Base-by-base conservation (phyloP, 768 basidiomycete species). In the Leccinum boreale region DNA sequence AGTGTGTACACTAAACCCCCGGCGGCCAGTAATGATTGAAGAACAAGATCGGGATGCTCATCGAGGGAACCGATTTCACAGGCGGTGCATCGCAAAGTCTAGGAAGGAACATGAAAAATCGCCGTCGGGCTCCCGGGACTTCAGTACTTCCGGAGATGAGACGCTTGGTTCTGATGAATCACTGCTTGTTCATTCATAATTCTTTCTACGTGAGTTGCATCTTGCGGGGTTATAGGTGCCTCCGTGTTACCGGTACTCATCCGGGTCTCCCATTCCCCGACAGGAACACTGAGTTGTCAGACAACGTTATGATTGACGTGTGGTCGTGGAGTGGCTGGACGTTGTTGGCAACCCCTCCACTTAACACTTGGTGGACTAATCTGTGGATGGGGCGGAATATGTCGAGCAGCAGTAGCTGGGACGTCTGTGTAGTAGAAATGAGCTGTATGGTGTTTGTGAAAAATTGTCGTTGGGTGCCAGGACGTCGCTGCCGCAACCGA, bases 21-120 rank as follows among this genome's bases (percentile, higher is more conserved):
- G 78, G 21, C 76, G 78, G 24, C 91, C 91, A 0, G 70, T 83
- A 14, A 81, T 89, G 77, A 81, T 93, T 72, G 81, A 90, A 50
- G 79, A 77, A 9, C 56, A 58, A 10, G 70, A 79, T 50, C 87
- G 88, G 85, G 74, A 78, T 2, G 71, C 70, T 1, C 91, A 93
- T 67, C 69, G 75, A 33, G 73, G 72, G n/a, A 84, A 83, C 7
- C 81, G 82, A 17, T 49, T 69, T 10, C 90, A 92, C 67, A 78
- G 77, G 62, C 74, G 78, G n/a, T 70, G 81, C 42, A 73, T 74
- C 14, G 70, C 69, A 1, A 77, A 74, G 60, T 60, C 67, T 24
- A 58, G 42, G 45, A 68, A 58, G 56, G 36, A 15, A 42, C 31
- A 52, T 26, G 61, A 58, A 49, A 52, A 36, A 48, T 35, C 36